Base-by-base conservation (phyloP, 306 rosid genomes). In the Gynostemma pentaphyllum region DNA sequence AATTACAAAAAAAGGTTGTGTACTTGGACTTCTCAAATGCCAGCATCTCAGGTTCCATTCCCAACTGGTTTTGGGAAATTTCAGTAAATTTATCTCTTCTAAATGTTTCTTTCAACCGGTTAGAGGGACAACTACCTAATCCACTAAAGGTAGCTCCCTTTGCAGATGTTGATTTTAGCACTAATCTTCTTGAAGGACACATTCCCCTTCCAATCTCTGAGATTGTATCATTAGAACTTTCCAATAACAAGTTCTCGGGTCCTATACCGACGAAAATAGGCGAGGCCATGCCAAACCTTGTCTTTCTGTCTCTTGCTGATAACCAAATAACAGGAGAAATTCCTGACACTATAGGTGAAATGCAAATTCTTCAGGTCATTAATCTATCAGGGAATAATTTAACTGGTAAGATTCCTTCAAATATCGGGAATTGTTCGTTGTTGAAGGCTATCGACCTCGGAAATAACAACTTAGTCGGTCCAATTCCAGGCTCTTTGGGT, bases 11-110 rank as follows among this genome's bases (percentile, higher is more conserved):
- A 9, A 19, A 67, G 41, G 14, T 80, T n/a, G 0, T 0, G 0
- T 0, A 0, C 30, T 32, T 80, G 12, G 83, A 75, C 75, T 30
- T 77, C 19, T 80, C 88, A 54, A 72, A 83, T 68, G 73, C 76
- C 34, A 66, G 76, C 69, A 51, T 74, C 70, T 56, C 65, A 42
- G 80, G 66, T 63, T 64, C 36, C 59, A 66, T 77, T 23, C 81
- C 81, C 14, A 27, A 45, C 26, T 77, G 88, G 82, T 75, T 83
- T 70, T 80, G 83, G 85, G 45, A 77, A 55, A 45, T 70, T n/a
- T 63, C 78, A 0, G 41, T 66, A 0, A 32, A 54, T 24, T 27
- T 73, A 6, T 19, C 14, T 0, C 11, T 16, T 22, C 26, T 74
- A 45, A 78, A 82, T 60, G 60, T 82, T 23, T 76, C 84, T 16